These are phyloP conservation scores for Apophysomyces trapeziformis DNA, from an alignment of 371 early-diverging fungal species.

Conservation along the genomic window DNA sequence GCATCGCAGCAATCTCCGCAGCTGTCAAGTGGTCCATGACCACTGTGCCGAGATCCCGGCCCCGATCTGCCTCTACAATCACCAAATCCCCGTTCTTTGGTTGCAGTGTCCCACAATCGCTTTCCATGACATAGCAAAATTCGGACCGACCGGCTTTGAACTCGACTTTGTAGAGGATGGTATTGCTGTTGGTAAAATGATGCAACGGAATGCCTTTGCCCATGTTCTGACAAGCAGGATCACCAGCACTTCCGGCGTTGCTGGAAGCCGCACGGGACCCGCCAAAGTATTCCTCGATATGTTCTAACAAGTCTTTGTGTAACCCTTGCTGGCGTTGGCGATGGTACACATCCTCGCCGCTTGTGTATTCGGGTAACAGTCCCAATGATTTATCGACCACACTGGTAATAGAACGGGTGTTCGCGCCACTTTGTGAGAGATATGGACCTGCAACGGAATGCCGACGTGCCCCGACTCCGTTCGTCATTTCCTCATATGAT, in stretches of 20 bases:
- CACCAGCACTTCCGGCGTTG: conserved; percentile 3
- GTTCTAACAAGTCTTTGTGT: conserved; percentile 16
- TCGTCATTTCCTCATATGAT: conserved; percentile 7
- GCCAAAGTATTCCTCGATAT: conserved; percentile 21
- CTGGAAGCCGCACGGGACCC: conserved; percentile 7
- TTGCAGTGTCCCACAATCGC: conserved; percentile 20
- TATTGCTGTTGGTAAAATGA: conserved; percentile 41
- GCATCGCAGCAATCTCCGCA: conserved; percentile 2
- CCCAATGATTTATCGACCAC: conserved; percentile 4
- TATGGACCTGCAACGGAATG: conserved; percentile 20
- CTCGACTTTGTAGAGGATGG: conserved; percentile 73
- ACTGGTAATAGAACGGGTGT: background rate
- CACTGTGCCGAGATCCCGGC: conserved; percentile 87
- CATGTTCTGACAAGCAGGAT: conserved; percentile 12
- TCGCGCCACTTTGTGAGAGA: conserved; percentile 2
- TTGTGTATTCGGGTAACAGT: background rate
- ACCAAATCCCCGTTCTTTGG: conserved; percentile 74
- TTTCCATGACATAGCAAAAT: conserved; percentile 65
- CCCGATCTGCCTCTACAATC: conserved; percentile 92
- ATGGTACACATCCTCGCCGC: conserved; percentile 7
- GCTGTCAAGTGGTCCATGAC: conserved; percentile 57
- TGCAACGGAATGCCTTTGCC: conserved; percentile 46
- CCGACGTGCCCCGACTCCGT: conserved; percentile 11
- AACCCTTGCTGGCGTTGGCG: conserved; percentile 15
- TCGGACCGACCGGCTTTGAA: conserved; percentile 86